Conservation (phyloP, 73 alveolate genomes). For the Paramecium biaurelia region DNA sequence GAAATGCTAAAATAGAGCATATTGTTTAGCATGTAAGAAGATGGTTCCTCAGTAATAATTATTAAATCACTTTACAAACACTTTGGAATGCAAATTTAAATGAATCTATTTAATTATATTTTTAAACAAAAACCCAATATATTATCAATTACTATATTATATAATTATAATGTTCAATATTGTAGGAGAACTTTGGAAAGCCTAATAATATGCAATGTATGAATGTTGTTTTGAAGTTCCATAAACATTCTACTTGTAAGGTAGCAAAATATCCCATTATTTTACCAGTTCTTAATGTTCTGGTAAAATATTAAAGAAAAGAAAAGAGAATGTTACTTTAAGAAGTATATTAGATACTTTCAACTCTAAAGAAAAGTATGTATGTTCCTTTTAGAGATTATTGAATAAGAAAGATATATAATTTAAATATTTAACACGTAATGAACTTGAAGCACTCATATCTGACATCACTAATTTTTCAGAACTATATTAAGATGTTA, state of each 20-base stretch:
- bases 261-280: constrained; percentile 12
- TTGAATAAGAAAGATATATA: neutral
- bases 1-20: neutral
- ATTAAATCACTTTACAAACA: neutral
- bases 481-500: constrained; percentile 24
- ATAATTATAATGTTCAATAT: neutral
- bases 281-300: neutral
- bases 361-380: neutral
- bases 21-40: neutral
- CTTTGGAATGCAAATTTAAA: neutral
- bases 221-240: constrained; percentile 20
- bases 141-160: neutral
- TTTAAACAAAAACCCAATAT: neutral
- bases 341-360: neutral
- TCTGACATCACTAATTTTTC: neutral
- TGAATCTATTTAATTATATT: neutral
- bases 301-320: neutral
- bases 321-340: neutral
- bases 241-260: neutral
- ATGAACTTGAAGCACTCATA: neutral
- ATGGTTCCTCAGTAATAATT: neutral
- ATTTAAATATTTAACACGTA: neutral
- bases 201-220: neutral
- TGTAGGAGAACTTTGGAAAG: constrained; percentile 11
- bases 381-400: neutral